Evolutionary conservation across 306 rosid genomes (phyloP).

Genomic region (Vachellia collinsii): DNA sequence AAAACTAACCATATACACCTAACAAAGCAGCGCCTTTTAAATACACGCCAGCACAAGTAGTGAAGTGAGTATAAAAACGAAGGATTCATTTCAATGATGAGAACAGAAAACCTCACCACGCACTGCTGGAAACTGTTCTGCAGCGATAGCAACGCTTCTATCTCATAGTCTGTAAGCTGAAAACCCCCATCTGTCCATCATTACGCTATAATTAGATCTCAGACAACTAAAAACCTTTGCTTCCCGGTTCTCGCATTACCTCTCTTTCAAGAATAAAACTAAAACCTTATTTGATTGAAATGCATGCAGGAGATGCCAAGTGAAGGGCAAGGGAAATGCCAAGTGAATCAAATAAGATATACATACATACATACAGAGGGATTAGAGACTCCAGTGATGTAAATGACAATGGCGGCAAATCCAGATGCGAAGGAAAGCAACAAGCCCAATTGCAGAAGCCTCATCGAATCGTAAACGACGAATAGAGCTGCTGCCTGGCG

Average conservation of each 20-base stretch:
- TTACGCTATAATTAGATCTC: constrained; percentile 21
- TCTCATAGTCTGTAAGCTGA: constrained; percentile 66
- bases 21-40: not conserved
- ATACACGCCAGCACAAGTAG: not conserved
- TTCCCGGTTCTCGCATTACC: not conserved
- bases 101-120: constrained; percentile 68
- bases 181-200: constrained; percentile 46
- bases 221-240: not conserved
- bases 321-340: not conserved
- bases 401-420: constrained; percentile 51
- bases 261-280: not conserved
- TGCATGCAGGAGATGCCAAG: not conserved
- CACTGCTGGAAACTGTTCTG: constrained; percentile 76
- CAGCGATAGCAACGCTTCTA: constrained; percentile 66
- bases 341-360: constrained; percentile 11
- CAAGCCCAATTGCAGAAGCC: constrained; percentile 48
- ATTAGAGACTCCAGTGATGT: constrained; percentile 52
- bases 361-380: constrained; percentile 62
- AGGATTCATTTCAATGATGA: not conserved
- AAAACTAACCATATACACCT: not conserved
- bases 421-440: constrained; percentile 52
- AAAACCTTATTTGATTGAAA: not conserved
- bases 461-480: constrained; percentile 35
- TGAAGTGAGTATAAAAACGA: not conserved
- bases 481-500: not conserved